A percentile compares a stretch with the other conserved stretches of the same genome.
Conservation (phyloP, 139 green algal species). For the Tetradesmus lagerheimii region DNA sequence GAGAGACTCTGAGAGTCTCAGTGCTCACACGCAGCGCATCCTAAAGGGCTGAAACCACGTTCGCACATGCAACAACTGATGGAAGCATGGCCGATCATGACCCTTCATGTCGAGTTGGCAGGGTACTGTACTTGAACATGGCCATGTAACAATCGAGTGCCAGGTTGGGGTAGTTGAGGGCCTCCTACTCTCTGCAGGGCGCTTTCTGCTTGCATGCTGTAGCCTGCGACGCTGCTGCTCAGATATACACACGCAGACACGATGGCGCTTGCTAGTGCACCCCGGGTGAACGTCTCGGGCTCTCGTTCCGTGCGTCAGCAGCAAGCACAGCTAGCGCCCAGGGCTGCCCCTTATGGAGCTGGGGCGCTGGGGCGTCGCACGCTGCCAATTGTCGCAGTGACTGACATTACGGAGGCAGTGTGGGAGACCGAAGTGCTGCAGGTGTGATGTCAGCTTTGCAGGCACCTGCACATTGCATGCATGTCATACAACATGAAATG, state of each 20-base stretch:
- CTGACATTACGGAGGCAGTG: constrained; percentile 39
- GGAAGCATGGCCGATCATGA: not conserved
- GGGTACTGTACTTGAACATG: constrained; percentile 2
- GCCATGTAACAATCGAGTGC: not conserved
- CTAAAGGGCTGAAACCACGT: not conserved
- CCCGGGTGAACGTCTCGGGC: not conserved
- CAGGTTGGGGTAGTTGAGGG: no score
- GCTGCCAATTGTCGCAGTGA: not conserved
- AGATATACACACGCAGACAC: not conserved
- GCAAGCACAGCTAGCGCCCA: not conserved
- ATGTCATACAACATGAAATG: not conserved
- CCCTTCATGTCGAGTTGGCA: not conserved
- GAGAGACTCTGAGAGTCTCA: not conserved
- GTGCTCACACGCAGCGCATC: not conserved
- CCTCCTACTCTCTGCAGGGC: no score
- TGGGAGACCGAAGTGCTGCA: constrained; percentile 84
- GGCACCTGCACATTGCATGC: not conserved
- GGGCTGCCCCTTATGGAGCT: not conserved
- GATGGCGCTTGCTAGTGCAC: not conserved
- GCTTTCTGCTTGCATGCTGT: no score
- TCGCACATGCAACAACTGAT: not conserved
- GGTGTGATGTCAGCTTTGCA: constrained; percentile 51
- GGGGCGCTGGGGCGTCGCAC: no score
- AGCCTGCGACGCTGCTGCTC: not conserved
- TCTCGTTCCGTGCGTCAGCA: not conserved